phyloP scores from a whole-genome alignment of 805 yeast species.

The Kuraishia floccosa region DNA sequence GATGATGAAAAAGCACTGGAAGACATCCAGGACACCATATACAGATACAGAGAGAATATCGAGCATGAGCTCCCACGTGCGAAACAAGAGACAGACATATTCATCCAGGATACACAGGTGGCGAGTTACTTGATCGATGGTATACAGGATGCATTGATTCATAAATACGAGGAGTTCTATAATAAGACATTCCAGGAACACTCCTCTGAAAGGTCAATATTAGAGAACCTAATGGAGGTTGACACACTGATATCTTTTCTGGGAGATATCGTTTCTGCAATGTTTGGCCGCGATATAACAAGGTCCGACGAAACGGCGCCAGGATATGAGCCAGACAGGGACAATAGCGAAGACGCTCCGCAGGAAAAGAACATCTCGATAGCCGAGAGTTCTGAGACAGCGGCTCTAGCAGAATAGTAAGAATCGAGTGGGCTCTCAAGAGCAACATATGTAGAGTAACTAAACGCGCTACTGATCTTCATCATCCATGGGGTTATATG shows the following conservation, averaged over 20 bases:
- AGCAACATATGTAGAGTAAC: too few species aligned
- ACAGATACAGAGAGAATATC: conserved; percentile 35
- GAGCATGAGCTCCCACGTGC: conserved; percentile 45
- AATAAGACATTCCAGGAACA: too few species aligned
- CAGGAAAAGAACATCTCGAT: too few species aligned
- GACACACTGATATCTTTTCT: conserved; percentile 39
- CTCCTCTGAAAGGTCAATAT: conserved; percentile 3
- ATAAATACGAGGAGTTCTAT: conserved; percentile 46
- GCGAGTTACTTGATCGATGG: conserved; percentile 48
- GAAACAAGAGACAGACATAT: conserved; percentile 36
- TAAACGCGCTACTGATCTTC: too few species aligned
- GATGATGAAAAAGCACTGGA: conserved; percentile 7
- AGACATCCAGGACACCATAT: conserved; percentile 7
- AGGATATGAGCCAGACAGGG: too few species aligned
- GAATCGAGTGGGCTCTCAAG: too few species aligned
- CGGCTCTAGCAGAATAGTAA: too few species aligned
- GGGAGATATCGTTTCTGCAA: conserved; percentile 19
- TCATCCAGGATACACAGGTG: conserved; percentile 44
- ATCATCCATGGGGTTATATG: conserved; percentile 76
- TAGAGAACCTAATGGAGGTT: conserved; percentile 41
- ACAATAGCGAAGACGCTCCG: too few species aligned
- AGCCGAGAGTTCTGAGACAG: too few species aligned
- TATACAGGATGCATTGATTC: conserved; percentile 46
- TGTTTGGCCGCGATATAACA: conserved; percentile 18
- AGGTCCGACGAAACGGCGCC: conserved; percentile 3